Percentiles rank a stretch among this genome's conserved stretches.
Conservation (phyloP, 2,329 filamentous ascomycete species). For the Trichoderma harzianum region DNA sequence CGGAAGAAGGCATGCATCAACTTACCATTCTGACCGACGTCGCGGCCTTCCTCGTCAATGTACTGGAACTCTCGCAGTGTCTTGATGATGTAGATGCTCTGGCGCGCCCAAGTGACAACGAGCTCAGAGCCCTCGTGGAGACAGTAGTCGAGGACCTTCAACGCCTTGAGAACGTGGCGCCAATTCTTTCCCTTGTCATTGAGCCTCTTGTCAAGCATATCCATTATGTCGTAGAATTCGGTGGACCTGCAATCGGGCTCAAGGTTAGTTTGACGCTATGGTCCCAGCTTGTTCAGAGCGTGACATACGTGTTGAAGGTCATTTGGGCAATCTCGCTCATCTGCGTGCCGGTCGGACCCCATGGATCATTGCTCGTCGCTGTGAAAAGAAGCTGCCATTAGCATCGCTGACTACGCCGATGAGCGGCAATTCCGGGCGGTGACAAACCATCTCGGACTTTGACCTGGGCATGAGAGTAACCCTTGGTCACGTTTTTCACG, state of each 20-base stretch:
- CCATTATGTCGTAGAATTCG: conserved; percentile 99
- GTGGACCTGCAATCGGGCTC: conserved; percentile 61
- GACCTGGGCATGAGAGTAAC: conserved; percentile 93
- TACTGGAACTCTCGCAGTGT: conserved; percentile 96
- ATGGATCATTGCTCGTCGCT: conserved; percentile 99
- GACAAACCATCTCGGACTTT: conserved; percentile 92
- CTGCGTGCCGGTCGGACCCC: conserved; percentile 95
- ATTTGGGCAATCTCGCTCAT: conserved; percentile 98
- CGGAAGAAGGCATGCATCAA: conserved; percentile 16
- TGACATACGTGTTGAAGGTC: conserved; percentile 89
- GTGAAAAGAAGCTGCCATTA: conserved; percentile 21
- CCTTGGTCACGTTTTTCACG: conserved; percentile 99
- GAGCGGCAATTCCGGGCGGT: not conserved
- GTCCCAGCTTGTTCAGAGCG: not conserved
- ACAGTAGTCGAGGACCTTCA: conserved; percentile 97
- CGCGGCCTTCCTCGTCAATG: conserved; percentile 88
- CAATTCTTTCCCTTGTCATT: conserved; percentile 99
- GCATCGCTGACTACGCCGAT: not conserved
- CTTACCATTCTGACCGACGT: conserved; percentile 95
- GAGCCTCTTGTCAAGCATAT: conserved; percentile 97
- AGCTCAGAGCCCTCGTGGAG: conserved; percentile 95
- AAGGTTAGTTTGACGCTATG: not conserved
- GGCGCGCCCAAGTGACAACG: conserved; percentile 95
- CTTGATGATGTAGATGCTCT: conserved; percentile 99
- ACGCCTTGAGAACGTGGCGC: conserved; percentile 94